phyloP scores from a whole-genome alignment of 768 basidiomycete genomes.

The Russula foetens region DNA sequence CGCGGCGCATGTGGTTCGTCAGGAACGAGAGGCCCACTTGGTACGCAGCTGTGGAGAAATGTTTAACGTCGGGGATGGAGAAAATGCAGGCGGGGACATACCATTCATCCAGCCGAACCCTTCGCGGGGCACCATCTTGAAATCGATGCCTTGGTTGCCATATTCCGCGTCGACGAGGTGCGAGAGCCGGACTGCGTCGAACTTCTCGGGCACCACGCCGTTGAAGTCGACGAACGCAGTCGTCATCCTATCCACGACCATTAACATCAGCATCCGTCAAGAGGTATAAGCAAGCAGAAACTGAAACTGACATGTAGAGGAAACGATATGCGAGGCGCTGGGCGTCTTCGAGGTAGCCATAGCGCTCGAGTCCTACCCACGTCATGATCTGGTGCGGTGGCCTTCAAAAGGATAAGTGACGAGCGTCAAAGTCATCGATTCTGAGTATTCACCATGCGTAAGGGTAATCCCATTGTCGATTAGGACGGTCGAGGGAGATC shows the following conservation, averaged over 20 bases:
- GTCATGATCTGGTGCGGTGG: constrained; percentile 98
- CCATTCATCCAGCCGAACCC: constrained; percentile 99
- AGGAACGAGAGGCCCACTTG: constrained; percentile 96
- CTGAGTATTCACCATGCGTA: constrained; percentile 54
- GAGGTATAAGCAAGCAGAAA: too few species aligned
- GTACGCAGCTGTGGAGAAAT: constrained; percentile 60
- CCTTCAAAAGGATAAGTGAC: constrained; percentile 34
- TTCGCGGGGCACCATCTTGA: constrained; percentile 94
- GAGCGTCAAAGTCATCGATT: not conserved
- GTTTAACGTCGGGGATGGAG: not conserved
- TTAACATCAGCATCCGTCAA: too few species aligned
- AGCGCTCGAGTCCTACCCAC: constrained; percentile 95
- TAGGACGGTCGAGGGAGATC: constrained; percentile 92
- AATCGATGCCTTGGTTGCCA: constrained; percentile 93
- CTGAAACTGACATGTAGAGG: constrained; percentile 87
- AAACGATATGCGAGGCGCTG: constrained; percentile 91
- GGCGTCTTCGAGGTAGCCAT: constrained; percentile 90
- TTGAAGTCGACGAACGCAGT: constrained; percentile 95
- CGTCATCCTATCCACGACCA: constrained; percentile 69
- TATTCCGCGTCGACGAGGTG: constrained; percentile 98
- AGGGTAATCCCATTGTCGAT: constrained; percentile 99
- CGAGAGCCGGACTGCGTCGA: constrained; percentile 92
- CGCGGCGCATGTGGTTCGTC: constrained; percentile 89
- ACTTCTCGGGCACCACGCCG: constrained; percentile 98
- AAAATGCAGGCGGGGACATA: constrained; percentile 30